A percentile compares a stretch with the other conserved stretches of the same genome.
These are phyloP conservation scores for Sarocladium oryzae DNA, from an alignment of 2,329 filamentous ascomycete genomes.

Conservation along the genomic window DNA sequence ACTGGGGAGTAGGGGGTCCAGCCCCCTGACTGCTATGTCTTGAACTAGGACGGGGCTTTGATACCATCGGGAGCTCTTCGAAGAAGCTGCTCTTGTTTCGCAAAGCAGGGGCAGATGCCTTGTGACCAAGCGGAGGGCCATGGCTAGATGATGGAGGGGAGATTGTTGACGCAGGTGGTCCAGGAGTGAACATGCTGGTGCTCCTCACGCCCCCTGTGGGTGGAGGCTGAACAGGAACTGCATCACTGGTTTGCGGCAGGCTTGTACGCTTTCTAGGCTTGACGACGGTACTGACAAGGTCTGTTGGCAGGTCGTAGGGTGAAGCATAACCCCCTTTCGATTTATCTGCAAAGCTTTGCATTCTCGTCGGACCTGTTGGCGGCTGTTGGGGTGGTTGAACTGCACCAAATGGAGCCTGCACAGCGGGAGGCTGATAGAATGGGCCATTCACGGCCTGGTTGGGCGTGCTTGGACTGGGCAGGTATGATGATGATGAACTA, in stretches of 20 bases:
- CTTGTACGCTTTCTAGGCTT: constrained; percentile 62
- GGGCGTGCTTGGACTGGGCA: constrained; percentile 12
- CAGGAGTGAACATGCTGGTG: constrained; percentile 46
- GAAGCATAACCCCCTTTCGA: constrained; percentile 88
- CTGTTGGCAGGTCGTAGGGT: constrained; percentile 90
- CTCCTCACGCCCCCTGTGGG: constrained; percentile 46
- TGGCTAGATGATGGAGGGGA: constrained; percentile 26
- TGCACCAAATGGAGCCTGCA: constrained; percentile 17
- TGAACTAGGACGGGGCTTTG: constrained; percentile 55
- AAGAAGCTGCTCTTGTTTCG: constrained; percentile 58
- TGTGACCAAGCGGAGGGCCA: constrained; percentile 20
- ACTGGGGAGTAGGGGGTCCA: constrained; percentile 25
- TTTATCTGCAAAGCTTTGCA: constrained; percentile 85
- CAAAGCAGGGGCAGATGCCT: constrained; percentile 27
- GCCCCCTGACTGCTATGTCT: constrained; percentile 43
- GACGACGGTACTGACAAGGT: constrained; percentile 50
- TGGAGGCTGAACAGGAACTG: constrained; percentile 36
- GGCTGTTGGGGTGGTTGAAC: constrained; percentile 29
- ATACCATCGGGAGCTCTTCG: constrained; percentile 63
- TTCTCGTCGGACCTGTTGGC: constrained; percentile 40
- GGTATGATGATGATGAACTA: constrained; percentile 18
- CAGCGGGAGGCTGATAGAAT: constrained; percentile 19
- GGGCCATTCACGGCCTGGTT: constrained; percentile 4
- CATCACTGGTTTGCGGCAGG: constrained; percentile 41
- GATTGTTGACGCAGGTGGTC: constrained; percentile 16